Evolutionary conservation across 495 filamentous ascomycete species (phyloP).

Genomic region (Hyaloscypha finlandica): DNA sequence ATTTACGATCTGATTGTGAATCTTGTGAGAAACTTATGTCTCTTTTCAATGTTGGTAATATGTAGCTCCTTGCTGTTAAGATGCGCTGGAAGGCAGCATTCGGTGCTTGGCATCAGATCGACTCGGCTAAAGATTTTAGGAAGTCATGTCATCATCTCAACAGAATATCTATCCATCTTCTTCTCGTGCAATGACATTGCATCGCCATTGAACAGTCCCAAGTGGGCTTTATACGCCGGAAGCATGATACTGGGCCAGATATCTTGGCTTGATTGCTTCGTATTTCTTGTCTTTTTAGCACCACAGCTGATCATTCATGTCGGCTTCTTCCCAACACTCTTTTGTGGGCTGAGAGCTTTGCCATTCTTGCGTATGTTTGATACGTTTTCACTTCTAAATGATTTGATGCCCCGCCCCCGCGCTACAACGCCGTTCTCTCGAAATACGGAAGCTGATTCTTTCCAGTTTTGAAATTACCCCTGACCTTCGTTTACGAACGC

Average conservation of each 20-base stretch:
- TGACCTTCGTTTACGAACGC: conserved; percentile 56
- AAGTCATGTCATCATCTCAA: conserved; percentile 6
- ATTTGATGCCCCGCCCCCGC: not conserved
- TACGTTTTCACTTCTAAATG: not conserved
- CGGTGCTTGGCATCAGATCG: not conserved
- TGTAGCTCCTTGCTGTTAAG: no score
- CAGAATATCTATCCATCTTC: not conserved
- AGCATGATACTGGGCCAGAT: conserved; percentile 64
- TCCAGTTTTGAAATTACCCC: conserved; percentile 58
- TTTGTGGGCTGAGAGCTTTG: conserved; percentile 59
- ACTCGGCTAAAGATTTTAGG: conserved; percentile 1
- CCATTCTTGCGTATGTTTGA: conserved; percentile 65
- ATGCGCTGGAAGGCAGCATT: no score
- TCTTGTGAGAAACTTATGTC: not conserved
- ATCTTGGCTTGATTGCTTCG: conserved; percentile 70
- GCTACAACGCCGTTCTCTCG: not conserved
- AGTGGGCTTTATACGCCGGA: not conserved
- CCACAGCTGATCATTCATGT: conserved; percentile 66
- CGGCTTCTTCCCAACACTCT: conserved; percentile 53
- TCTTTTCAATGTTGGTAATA: not conserved
- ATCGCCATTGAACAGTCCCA: not conserved
- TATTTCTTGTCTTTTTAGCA: conserved; percentile 64
- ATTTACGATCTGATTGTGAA: not conserved
- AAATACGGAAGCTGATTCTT: conserved; percentile 12
- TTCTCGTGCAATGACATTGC: not conserved